A percentile compares a stretch with the other conserved stretches of the same genome.
phyloP scores from a whole-genome alignment of 192 early-diverging fungal genomes.

The Rhizoclosmatium sp. region DNA sequence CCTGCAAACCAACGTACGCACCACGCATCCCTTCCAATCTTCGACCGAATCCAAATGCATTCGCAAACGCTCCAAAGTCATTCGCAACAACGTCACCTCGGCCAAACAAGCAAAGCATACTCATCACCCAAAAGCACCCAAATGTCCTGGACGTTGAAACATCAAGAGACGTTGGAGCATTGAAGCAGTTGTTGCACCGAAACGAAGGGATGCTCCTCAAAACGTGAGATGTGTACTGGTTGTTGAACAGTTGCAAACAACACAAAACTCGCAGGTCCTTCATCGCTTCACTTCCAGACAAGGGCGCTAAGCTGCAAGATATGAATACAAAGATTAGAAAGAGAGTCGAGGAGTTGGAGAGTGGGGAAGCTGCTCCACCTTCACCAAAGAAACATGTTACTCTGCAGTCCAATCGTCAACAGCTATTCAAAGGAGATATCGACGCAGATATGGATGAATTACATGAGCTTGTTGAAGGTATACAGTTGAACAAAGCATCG shows the following conservation, averaged over 20 bases:
- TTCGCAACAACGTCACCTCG: neutral
- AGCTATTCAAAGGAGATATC: neutral
- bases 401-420: neutral
- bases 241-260: neutral
- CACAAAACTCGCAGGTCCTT: neutral
- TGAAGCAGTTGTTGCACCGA: neutral
- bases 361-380: neutral
- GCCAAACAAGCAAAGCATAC: neutral
- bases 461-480: neutral
- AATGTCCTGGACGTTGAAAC: neutral
- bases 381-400: slow-evolving; percentile 1
- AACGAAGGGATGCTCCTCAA: neutral
- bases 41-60: neutral
- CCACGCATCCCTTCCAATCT: neutral
- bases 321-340: neutral
- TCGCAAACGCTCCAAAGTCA: neutral
- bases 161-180: neutral
- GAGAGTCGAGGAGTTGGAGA: neutral
- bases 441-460: neutral
- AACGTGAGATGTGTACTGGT: neutral
- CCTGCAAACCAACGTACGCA: neutral
- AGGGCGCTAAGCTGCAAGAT: neutral
- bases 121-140: neutral
- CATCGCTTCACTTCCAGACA: neutral
- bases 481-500: neutral